Evolutionary conservation across 2,329 filamentous ascomycete species (phyloP), one percentile per base, ranked within the genome.

Genomic region (Didymella pomorum): DNA sequence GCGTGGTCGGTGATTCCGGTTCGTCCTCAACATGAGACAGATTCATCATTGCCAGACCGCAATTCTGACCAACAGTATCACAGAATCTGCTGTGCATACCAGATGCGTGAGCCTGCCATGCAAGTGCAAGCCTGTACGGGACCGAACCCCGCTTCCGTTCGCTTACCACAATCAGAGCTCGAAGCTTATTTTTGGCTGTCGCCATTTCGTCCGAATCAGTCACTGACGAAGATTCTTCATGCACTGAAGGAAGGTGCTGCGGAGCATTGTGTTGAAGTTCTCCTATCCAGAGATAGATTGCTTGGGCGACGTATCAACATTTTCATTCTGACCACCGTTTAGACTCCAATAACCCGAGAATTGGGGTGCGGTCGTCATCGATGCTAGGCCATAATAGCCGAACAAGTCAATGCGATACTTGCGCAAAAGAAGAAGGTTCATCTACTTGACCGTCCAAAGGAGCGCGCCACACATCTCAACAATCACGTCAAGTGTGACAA

Each of bases 171-270:
- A 57, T 62, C 61, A 65, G 56, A 44, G 28, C 51, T 42, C 25
- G 62, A 63, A 60, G 62, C 63, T 68, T 66, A 66, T 68, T 69
- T 66, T 66, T 63, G 66, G 60, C 59, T 42, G 26, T 60, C 39
- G 49, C 54, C 45, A 60, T 56, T 45, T 54, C 46, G 41, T 58
- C 55, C 47, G 41, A 48, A 45, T 55, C n/a, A 41, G 45, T 31
- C 26, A 43, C n/a, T 37, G 23, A 41, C 33, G 45, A n/a, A 42
- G 8, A 25, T 29, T 29, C 23, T 44, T 31, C 31, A 25, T 56
- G 52, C 53, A 41, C 23, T 62, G 57, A 58, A 52, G 47, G 37
- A 16, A 45, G 35, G 29, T 45, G n/a, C 16, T 20, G 33, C 28
- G 58, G 43, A 41, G 48, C 33, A 56, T 45, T 54, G 49, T 41